Conservation (phyloP, 371 early-diverging fungal genomes). For the Quaeritorhiza haematococci region DNA sequence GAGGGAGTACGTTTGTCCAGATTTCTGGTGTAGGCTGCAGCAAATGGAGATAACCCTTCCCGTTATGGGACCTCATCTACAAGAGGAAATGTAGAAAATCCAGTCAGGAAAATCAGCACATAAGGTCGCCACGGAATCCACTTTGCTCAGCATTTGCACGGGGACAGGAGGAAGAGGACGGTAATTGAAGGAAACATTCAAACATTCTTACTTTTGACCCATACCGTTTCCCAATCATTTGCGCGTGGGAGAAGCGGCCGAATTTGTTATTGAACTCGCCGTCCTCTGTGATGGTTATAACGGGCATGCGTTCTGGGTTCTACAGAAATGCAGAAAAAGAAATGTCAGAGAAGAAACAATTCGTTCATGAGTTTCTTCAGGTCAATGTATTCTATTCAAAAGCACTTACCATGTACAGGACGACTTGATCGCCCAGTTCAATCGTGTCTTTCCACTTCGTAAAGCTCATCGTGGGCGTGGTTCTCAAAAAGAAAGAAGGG, state of each 20-base stretch:
- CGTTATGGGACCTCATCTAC: constrained; percentile 64
- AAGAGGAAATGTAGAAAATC: background rate
- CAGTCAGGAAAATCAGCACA: background rate
- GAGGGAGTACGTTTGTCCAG: constrained; percentile 88
- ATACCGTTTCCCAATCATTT: constrained; percentile 80
- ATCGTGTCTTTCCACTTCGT: constrained; percentile 42
- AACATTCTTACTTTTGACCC: constrained; percentile 62
- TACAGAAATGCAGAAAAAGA: constrained; percentile 13
- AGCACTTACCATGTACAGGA: constrained; percentile 51
- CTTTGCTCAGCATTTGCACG: background rate
- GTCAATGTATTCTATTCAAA: background rate
- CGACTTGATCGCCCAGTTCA: constrained; percentile 59
- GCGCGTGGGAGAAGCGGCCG: constrained; percentile 70
- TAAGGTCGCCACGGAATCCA: background rate
- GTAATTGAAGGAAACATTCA: background rate
- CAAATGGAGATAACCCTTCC: constrained; percentile 79
- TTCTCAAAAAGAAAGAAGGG: too few relatives aligned
- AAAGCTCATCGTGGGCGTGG: too few relatives aligned
- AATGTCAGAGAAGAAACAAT: background rate
- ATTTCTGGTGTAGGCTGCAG: constrained; percentile 92
- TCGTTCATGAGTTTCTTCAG: background rate
- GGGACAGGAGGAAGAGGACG: background rate
- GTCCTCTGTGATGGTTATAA: constrained; percentile 54
- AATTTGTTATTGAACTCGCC: constrained; percentile 64
- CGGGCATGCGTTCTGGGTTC: constrained; percentile 63